Evolutionary conservation across 192 early-diverging fungal species (phyloP).

Genomic region (Rhizophlyctis rosea): DNA sequence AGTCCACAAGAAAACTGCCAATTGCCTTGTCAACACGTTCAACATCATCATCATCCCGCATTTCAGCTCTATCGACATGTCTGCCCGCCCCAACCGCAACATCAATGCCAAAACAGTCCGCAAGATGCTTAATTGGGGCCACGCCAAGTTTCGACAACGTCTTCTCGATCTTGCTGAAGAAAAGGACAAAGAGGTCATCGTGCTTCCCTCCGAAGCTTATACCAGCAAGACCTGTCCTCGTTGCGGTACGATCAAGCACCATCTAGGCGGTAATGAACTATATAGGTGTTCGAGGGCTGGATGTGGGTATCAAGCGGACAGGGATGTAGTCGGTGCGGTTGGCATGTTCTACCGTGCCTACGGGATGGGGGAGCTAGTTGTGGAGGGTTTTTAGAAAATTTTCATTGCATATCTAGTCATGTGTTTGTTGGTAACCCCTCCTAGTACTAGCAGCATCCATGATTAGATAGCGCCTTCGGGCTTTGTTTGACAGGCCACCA

Average conservation of each 20-base stretch:
- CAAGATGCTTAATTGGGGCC: not conserved
- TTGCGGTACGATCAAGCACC: constrained; percentile 1
- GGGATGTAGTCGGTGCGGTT: not conserved
- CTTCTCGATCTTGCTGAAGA: not conserved
- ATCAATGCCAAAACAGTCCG: not conserved
- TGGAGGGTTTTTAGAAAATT: too few species aligned
- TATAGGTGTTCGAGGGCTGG: constrained; percentile 7
- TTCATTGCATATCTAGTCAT: too few species aligned
- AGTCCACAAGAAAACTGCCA: constrained; percentile 6
- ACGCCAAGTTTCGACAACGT: not conserved
- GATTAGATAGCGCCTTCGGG: too few species aligned
- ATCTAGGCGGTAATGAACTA: not conserved
- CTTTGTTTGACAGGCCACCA: too few species aligned
- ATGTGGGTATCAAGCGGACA: constrained; percentile 5
- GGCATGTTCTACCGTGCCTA: too few species aligned
- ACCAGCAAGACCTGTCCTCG: constrained; percentile 11
- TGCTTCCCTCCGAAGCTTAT: constrained; percentile 3
- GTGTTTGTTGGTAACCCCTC: too few species aligned
- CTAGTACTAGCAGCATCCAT: too few species aligned
- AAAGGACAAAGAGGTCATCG: not conserved
- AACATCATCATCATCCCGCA: not conserved
- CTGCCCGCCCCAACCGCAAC: constrained; percentile 2
- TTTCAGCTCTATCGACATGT: not conserved
- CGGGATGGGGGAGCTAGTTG: too few species aligned
- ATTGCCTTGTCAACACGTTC: constrained; percentile 1